Conservation (phyloP, 352 stramenopile genomes). For the Phytophthora ohioensis region DNA sequence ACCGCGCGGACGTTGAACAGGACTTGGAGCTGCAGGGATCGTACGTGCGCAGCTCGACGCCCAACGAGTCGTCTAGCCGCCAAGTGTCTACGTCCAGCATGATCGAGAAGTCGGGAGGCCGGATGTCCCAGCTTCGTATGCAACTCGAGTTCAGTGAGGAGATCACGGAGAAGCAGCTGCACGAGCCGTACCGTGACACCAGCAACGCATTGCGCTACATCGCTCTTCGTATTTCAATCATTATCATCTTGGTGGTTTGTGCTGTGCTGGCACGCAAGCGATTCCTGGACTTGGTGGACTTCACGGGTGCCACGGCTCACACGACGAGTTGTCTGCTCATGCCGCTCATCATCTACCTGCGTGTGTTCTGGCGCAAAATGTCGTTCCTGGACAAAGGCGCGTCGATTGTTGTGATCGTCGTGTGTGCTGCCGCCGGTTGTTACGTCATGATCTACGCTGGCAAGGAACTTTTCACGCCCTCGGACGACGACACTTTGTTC, state of each 20-base stretch:
- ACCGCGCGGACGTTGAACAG: conserved; percentile 30
- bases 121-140: conserved; percentile 48
- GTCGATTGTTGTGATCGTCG: conserved; percentile 48
- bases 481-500: conserved; percentile 49
- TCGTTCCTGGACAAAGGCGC: conserved; percentile 53
- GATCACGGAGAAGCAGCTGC: conserved; percentile 36
- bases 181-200: conserved; percentile 49
- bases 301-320: conserved; percentile 58
- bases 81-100: conserved; percentile 36
- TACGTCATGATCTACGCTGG: conserved; percentile 66
- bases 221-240: conserved; percentile 50
- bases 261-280: conserved; percentile 53
- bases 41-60: conserved; percentile 46
- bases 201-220: conserved; percentile 55
- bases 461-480: conserved; percentile 63
- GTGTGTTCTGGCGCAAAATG: conserved; percentile 50
- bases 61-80: conserved; percentile 20
- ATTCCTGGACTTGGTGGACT: conserved; percentile 66
- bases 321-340: conserved; percentile 65
- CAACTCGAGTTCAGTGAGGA: conserved; percentile 48
- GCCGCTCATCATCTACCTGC: conserved; percentile 65
- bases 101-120: conserved; percentile 33
- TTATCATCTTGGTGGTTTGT: conserved; percentile 51
- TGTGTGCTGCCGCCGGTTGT: conserved; percentile 52
- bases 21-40: conserved; percentile 44